Percentiles rank a stretch among this genome's conserved stretches.
These are phyloP conservation scores for Mucor piriformis DNA, from an alignment of 371 early-diverging fungal species.

Conservation along the genomic window DNA sequence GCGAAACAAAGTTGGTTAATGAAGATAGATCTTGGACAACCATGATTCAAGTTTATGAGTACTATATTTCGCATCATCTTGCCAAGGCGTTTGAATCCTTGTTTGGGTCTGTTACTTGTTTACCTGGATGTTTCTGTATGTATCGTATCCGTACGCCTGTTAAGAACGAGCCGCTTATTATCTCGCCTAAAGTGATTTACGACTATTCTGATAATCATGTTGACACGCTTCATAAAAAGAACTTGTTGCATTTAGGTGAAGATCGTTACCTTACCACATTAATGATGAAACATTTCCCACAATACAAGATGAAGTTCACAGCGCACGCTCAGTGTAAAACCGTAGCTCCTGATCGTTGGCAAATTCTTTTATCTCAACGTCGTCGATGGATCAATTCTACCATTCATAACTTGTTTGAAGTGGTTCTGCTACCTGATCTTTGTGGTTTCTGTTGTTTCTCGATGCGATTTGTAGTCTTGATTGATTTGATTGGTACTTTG, in stretches of 20 bases:
- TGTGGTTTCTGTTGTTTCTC: constrained; percentile 97
- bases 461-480: constrained; percentile 92
- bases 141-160: constrained; percentile 87
- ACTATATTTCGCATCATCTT: constrained; percentile 98
- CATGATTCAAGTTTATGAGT: constrained; percentile 98
- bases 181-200: constrained; percentile 86
- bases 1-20: constrained; percentile 91
- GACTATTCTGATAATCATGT: constrained; percentile 96
- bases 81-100: constrained; percentile 99
- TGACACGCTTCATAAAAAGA: constrained; percentile 97
- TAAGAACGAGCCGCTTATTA: constrained; percentile 90
- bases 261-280: constrained; percentile 95
- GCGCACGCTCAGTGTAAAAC: constrained; percentile 96
- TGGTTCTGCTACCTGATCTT: constrained; percentile 81
- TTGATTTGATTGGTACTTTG: constrained; percentile 92
- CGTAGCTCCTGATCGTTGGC: constrained; percentile 96
- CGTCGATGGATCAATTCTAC: constrained; percentile 99
- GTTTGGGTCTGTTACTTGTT: constrained; percentile 96
- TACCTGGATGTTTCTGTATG: constrained; percentile 97
- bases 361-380: constrained; percentile 84
- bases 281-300: constrained; percentile 97
- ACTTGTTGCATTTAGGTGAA: constrained; percentile 76
- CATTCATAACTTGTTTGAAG: constrained; percentile 95
- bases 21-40: constrained; percentile 91
- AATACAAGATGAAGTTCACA: constrained; percentile 96